Conservation (phyloP, 192 early-diverging fungal species). For the Entomortierella chlamydospora region DNA sequence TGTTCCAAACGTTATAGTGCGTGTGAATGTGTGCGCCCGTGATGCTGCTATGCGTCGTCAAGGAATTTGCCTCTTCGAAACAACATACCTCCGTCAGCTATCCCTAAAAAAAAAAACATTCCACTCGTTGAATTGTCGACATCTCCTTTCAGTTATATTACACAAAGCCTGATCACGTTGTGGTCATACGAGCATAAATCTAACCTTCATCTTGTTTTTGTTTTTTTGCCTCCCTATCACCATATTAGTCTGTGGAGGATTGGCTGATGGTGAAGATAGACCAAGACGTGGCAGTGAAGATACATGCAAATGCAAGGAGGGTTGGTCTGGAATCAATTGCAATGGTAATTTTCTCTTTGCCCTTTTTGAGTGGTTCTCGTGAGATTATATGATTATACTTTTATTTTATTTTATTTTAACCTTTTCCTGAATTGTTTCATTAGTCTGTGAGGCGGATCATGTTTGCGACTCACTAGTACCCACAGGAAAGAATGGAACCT, state of each 20-base stretch:
- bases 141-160: neutral
- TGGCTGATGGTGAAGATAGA: slow-evolving; percentile 72
- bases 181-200: neutral
- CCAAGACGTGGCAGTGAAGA: slow-evolving; percentile 60
- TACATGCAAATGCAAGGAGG: slow-evolving; percentile 81
- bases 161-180: neutral
- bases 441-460: slow-evolving; percentile 73
- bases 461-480: slow-evolving; percentile 77
- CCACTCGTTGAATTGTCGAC: neutral
- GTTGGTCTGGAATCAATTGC: slow-evolving; percentile 96
- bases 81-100: neutral
- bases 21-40: too few species aligned
- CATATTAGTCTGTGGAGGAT: slow-evolving; percentile 76
- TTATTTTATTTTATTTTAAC: neutral
- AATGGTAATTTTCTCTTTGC: slow-evolving; percentile 60
- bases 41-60: too few species aligned
- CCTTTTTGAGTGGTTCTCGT: neutral
- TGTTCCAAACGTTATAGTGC: too few species aligned
- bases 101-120: slow-evolving; percentile 9
- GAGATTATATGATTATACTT: neutral
- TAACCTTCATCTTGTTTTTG: neutral
- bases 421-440: neutral
- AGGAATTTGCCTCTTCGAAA: too few species aligned
- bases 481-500: slow-evolving; percentile 77
- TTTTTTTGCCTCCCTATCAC: too few species aligned